Conservation (phyloP, 2,329 filamentous ascomycete species). For the Fusarium bactridioides region DNA sequence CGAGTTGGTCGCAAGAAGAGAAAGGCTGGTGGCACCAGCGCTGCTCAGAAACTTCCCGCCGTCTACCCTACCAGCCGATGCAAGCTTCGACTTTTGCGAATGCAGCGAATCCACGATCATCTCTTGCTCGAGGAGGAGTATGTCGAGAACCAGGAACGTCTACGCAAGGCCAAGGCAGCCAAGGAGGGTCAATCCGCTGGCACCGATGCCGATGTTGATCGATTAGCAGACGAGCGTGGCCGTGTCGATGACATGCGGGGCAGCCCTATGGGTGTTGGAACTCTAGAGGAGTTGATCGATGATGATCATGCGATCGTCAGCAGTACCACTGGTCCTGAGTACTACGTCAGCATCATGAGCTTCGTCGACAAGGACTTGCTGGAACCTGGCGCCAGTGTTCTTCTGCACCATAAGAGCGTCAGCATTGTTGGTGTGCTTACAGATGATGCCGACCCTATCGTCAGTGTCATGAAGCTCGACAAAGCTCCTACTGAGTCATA, state of each 20-base stretch:
- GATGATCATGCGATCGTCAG: conserved; percentile 99
- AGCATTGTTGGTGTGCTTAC: conserved; percentile 97
- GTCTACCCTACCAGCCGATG: conserved; percentile 96
- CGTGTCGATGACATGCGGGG: conserved; percentile 98
- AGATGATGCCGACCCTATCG: conserved; percentile 92
- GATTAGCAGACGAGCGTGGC: conserved; percentile 92
- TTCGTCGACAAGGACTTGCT: conserved; percentile 99
- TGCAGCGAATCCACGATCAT: conserved; percentile 99
- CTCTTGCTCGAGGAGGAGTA: conserved; percentile 97
- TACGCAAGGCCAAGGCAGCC: conserved; percentile 88
- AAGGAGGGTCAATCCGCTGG: conserved; percentile 74
- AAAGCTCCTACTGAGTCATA: conserved; percentile 99
- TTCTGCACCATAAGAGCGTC: conserved; percentile 96
- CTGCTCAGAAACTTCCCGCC: conserved; percentile 91
- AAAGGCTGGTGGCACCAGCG: conserved; percentile 91
- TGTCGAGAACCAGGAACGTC: conserved; percentile 96
- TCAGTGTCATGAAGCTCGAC: conserved; percentile 99
- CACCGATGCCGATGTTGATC: conserved; percentile 76
- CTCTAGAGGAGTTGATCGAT: conserved; percentile 97
- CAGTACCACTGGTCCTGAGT: conserved; percentile 95
- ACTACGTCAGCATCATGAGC: conserved; percentile 99
- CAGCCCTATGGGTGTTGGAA: conserved; percentile 98
- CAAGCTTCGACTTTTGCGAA: conserved; percentile 94
- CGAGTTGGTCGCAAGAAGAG: conserved; percentile 99
- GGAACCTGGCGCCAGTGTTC: conserved; percentile 92